Conservation (phyloP, 1,139 yeast genomes). For the Diutina pseudorugosa region DNA sequence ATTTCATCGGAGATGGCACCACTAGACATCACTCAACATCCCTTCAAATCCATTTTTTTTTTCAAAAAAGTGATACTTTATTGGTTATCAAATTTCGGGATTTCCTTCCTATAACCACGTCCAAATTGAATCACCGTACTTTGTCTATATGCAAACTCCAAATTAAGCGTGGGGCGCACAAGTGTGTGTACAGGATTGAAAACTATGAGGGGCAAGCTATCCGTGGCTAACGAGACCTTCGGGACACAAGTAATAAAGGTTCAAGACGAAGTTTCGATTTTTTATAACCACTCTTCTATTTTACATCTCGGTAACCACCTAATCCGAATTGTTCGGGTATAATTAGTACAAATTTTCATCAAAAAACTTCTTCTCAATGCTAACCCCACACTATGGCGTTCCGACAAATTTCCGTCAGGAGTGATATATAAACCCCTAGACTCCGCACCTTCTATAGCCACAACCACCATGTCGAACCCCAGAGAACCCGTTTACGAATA, state of each 20-base stretch:
- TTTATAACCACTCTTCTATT: too few species aligned
- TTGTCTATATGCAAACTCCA: neutral
- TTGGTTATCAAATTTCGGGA: neutral
- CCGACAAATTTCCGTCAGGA: neutral
- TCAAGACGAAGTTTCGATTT: neutral
- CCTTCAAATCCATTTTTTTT: too few species aligned
- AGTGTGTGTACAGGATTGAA: neutral
- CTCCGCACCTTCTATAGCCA: neutral
- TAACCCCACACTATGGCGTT: neutral
- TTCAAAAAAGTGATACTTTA: neutral
- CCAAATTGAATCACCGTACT: neutral
- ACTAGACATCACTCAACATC: neutral
- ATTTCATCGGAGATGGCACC: neutral
- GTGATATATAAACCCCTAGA: neutral
- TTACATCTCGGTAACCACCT: neutral
- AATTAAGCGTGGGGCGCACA: neutral
- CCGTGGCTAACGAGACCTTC: neutral
- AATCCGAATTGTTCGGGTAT: neutral
- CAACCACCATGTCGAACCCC: neutral
- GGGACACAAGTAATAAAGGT: neutral
- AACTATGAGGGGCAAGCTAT: neutral
- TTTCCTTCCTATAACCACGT: neutral
- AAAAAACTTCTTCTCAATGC: neutral
- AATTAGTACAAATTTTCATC: neutral
- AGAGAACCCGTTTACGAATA: slow-evolving; percentile 2